phyloP scores from a whole-genome alignment of 768 basidiomycete genomes.

The Collybia nuda region DNA sequence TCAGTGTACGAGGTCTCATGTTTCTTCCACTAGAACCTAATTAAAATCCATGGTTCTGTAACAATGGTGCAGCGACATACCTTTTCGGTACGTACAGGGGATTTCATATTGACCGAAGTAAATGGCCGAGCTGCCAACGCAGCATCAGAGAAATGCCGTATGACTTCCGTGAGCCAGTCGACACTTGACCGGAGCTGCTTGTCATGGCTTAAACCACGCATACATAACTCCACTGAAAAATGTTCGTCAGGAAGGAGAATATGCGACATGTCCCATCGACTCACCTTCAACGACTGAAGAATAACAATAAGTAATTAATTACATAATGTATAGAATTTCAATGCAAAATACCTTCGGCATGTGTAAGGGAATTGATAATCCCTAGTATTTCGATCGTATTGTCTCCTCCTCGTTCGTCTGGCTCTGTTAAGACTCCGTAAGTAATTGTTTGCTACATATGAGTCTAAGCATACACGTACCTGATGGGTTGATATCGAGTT shows the following conservation, averaged over 20 bases:
- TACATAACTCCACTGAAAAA: slow-evolving; percentile 66
- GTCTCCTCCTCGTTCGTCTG: slow-evolving; percentile 69
- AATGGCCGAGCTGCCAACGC: slow-evolving; percentile 55
- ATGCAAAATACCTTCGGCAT: slow-evolving; percentile 59
- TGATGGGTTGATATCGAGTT: slow-evolving; percentile 35
- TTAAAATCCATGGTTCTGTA: not conserved
- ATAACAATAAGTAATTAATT: slow-evolving; percentile 17
- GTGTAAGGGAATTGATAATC: slow-evolving; percentile 60
- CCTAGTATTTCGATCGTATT: slow-evolving; percentile 74
- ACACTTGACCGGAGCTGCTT: slow-evolving; percentile 55
- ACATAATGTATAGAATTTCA: slow-evolving; percentile 18
- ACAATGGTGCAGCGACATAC: slow-evolving; percentile 31
- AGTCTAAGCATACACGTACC: slow-evolving; percentile 25
- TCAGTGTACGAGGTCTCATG: slow-evolving; percentile 65
- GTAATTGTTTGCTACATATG: not conserved
- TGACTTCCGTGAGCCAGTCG: slow-evolving; percentile 82
- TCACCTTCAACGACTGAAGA: slow-evolving; percentile 57
- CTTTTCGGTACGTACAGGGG: slow-evolving; percentile 59
- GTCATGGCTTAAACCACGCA: slow-evolving; percentile 52
- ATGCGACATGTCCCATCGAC: slow-evolving; percentile 11
- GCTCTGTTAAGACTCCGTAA: slow-evolving; percentile 33
- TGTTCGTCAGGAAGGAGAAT: slow-evolving; percentile 4
- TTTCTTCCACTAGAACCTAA: slow-evolving; percentile 62
- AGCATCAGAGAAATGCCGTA: slow-evolving; percentile 71
- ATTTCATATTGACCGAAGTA: slow-evolving; percentile 64